These are phyloP conservation scores for Hippophae gyantsensis DNA, from an alignment of 306 rosid species.

Conservation along the genomic window DNA sequence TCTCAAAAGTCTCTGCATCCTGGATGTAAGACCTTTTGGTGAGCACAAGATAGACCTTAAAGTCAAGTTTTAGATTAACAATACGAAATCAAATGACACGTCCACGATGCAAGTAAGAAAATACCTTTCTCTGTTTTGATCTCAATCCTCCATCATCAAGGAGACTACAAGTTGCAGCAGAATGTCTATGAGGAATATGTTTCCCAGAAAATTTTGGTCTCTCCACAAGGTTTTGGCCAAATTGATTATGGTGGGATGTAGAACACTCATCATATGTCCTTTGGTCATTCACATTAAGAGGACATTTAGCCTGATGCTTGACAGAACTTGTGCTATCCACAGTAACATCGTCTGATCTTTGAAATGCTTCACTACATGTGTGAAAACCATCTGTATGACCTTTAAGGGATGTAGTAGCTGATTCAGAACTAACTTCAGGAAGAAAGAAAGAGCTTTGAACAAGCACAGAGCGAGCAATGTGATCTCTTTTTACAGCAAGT, in stretches of 20 bases:
- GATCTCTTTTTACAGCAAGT: constrained; percentile 81
- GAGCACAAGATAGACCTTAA: constrained; percentile 12
- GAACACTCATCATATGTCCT: constrained; percentile 80
- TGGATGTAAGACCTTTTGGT: constrained; percentile 29
- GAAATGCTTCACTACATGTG: constrained; percentile 78
- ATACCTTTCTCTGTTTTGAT: constrained; percentile 74
- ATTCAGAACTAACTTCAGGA: constrained; percentile 88
- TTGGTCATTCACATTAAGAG: constrained; percentile 57
- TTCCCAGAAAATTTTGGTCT: constrained; percentile 72
- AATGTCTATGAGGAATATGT: constrained; percentile 64
- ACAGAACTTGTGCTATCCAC: constrained; percentile 73
- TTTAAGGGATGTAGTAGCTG: constrained; percentile 92
- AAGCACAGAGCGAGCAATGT: constrained; percentile 56
- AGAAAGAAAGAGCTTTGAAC: constrained; percentile 49
- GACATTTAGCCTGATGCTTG: constrained; percentile 48
- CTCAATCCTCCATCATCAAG: constrained; percentile 64
- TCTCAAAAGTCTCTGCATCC: constrained; percentile 74
- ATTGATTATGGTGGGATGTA: constrained; percentile 61
- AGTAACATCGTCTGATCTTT: constrained; percentile 87
- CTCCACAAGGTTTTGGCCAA: constrained; percentile 37
- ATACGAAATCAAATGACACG: too few species aligned
- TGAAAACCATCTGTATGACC: constrained; percentile 70
- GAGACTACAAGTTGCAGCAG: constrained; percentile 32
- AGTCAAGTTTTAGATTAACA: not conserved
- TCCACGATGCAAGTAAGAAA: not conserved